Base-by-base conservation (phyloP, 768 basidiomycete genomes). In the Lepiota subincarnata region DNA sequence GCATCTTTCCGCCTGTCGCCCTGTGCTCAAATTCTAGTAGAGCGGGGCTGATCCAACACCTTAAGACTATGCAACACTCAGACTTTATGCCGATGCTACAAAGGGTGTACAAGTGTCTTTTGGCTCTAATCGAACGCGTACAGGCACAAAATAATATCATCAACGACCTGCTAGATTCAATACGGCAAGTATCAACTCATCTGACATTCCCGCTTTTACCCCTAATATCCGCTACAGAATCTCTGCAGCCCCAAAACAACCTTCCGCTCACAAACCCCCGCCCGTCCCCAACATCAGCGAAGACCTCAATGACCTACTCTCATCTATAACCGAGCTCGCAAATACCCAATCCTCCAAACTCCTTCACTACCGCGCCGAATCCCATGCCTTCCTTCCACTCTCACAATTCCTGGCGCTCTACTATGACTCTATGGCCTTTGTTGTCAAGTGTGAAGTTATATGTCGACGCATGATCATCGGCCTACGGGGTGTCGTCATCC, bases 381-480 rank as follows among this genome's bases (percentile, higher is more conserved):
- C 87, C 58, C 91, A 96, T 66, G 77, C 88, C 0, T 70, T 77
- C 11, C 77, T 98, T 19, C 74, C 82, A 19, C 70, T 98, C 31
- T 70, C 76, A 3, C 82, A 86, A 41, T 98, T 98, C 70, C 72
- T 91, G 31, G 77, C 74, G 10, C 75, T 98, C 53, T 96, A 95
- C 75, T 85, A 87, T 50, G 78, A 82, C 59, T 85, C 89, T 1
- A 98, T 96, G 96, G 70, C 77, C 20, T 98, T 98, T 60, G 92
- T 98, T 7, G 79, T 97, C 20, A 78, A 77, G 58, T 92, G 90
- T 63, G 96, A 99, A 66, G 81, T 85, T 24, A 74, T 97, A 24
- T 91, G 88, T 58, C 78, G 84, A 50, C 76, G 87, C 59, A 98
- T 98, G 92, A 94, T 98, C 54, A 91, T 98, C 52, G 88, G 92